These are phyloP conservation scores for Clitocybe nebularis DNA, from an alignment of 1,284 basidiomycete genomes.

Conservation along the genomic window DNA sequence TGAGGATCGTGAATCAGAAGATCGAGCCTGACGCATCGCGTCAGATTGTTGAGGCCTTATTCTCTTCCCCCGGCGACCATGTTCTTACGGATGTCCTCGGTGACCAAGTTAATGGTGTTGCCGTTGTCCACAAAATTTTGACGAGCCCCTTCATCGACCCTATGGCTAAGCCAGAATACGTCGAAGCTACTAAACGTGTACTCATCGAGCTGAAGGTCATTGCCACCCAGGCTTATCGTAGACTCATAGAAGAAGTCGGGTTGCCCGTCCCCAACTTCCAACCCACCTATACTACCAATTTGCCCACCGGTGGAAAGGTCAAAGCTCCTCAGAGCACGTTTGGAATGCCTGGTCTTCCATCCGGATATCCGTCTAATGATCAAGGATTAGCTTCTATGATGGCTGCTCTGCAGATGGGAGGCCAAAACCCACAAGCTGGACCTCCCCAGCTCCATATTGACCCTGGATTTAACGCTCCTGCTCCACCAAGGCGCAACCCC, in stretches of 20 bases:
- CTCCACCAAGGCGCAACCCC: conserved; percentile 42
- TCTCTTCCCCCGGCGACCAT: conserved; percentile 81
- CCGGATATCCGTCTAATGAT: conserved; percentile 75
- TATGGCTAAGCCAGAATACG: conserved; percentile 61
- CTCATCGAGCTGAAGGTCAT: conserved; percentile 86
- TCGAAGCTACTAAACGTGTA: conserved; percentile 86
- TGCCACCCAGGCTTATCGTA: conserved; percentile 88
- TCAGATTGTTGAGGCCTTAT: conserved; percentile 81
- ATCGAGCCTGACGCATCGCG: conserved; percentile 80
- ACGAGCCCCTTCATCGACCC: conserved; percentile 81
- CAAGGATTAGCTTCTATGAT: conserved; percentile 84
- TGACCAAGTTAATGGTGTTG: conserved; percentile 93
- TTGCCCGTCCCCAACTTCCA: conserved; percentile 85
- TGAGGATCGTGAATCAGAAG: conserved; percentile 92
- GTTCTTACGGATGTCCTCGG: conserved; percentile 91
- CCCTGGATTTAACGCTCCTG: conserved; percentile 43
- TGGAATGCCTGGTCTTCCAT: conserved; percentile 68
- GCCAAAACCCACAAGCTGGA: conserved; percentile 77
- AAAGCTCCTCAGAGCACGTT: conserved; percentile 59
- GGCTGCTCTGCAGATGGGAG: conserved; percentile 83
- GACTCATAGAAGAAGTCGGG: conserved; percentile 91
- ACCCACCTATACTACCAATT: conserved; percentile 64
- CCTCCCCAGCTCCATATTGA: conserved; percentile 67
- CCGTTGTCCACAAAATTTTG: conserved; percentile 91
- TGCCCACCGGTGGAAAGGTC: conserved; percentile 58